phyloP scores from a whole-genome alignment of 1,284 basidiomycete genomes.

The Cronartium quercuum region DNA sequence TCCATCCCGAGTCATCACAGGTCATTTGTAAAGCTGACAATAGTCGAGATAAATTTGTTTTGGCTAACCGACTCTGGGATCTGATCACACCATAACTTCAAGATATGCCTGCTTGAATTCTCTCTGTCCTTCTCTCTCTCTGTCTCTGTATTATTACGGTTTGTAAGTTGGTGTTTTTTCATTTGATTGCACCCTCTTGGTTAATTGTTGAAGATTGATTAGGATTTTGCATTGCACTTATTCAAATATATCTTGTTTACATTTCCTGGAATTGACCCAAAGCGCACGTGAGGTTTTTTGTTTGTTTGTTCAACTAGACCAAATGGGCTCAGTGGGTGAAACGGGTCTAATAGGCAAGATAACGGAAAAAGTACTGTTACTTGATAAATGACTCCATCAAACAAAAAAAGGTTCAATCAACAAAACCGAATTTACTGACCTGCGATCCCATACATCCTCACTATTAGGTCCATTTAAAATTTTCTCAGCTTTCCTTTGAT shows the following conservation, averaged over 20 bases:
- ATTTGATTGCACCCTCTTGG: too few relatives aligned
- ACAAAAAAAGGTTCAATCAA: background rate
- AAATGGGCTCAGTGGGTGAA: background rate
- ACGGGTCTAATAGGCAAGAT: background rate
- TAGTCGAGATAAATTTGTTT: slow-evolving; percentile 21
- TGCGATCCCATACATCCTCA: slow-evolving; percentile 31
- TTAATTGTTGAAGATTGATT: too few relatives aligned
- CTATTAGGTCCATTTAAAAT: slow-evolving; percentile 25
- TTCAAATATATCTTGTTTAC: too few relatives aligned
- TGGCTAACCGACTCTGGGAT: slow-evolving; percentile 29
- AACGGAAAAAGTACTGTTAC: background rate
- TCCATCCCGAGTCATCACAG: slow-evolving; percentile 7
- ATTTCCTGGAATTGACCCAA: too few relatives aligned
- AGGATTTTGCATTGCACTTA: too few relatives aligned
- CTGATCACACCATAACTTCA: slow-evolving; percentile 3
- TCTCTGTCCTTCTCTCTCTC: too few relatives aligned
- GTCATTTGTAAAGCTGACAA: slow-evolving; percentile 21
- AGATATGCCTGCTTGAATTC: too few relatives aligned
- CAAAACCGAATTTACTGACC: background rate
- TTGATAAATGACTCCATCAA: background rate
- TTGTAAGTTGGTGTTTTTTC: too few relatives aligned
- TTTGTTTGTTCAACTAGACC: background rate
- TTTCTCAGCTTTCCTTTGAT: slow-evolving; percentile 29
- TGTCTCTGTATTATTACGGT: too few relatives aligned
- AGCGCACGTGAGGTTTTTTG: too few relatives aligned